Conservation (phyloP, 1,284 basidiomycete genomes). For the Gymnopus androsaceus region DNA sequence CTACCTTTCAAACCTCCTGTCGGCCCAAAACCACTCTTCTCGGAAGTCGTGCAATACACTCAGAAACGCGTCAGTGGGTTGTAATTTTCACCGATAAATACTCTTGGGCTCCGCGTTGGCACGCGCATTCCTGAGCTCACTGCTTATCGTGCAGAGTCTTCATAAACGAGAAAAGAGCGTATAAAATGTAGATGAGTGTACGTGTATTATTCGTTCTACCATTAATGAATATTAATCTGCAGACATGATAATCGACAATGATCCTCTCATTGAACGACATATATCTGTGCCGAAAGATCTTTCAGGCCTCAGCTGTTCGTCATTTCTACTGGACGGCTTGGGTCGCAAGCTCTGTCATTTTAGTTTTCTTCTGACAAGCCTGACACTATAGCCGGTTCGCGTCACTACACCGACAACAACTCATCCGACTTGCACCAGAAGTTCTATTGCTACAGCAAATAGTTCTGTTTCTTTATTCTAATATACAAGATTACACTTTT, state of each 20-base stretch:
- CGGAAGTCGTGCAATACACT: constrained; percentile 91
- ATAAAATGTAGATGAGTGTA: constrained; percentile 94
- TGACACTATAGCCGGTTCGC: constrained; percentile 79
- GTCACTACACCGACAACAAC: constrained; percentile 90
- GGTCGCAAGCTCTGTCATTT: constrained; percentile 54
- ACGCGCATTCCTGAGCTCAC: constrained; percentile 80
- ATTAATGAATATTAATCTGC: constrained; percentile 12
- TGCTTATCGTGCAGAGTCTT: constrained; percentile 69
- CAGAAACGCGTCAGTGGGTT: constrained; percentile 92
- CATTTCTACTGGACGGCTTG: constrained; percentile 92
- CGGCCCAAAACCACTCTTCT: constrained; percentile 69
- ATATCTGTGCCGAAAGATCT: constrained; percentile 95
- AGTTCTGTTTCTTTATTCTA: too few species aligned
- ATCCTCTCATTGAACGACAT: constrained; percentile 86
- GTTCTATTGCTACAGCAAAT: too few species aligned
- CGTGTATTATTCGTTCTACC: constrained; percentile 32
- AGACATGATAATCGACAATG: constrained; percentile 99
- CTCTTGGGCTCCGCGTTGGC: constrained; percentile 88
- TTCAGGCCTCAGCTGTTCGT: constrained; percentile 92
- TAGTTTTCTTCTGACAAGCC: constrained; percentile 16
- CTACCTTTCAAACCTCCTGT: constrained; percentile 50
- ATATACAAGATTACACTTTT: not conserved
- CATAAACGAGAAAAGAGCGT: constrained; percentile 90
- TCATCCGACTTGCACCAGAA: constrained; percentile 82
- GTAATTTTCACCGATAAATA: constrained; percentile 63